Base-by-base conservation (phyloP, 768 basidiomycete species). In the Boletus huronensis region DNA sequence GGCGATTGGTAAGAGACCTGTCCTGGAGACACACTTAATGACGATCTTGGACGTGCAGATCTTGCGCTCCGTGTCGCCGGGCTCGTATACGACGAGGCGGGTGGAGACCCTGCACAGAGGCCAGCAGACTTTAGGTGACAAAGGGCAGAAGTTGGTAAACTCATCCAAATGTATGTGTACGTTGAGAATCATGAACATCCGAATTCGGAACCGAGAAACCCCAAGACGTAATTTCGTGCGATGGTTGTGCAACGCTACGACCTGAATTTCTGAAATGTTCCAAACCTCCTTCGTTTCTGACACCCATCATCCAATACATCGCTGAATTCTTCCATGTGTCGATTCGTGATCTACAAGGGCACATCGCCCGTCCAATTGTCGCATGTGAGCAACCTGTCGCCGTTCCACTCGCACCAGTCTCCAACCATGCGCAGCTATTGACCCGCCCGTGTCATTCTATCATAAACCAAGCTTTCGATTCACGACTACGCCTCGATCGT, bases 401-500 rank as follows among this genome's bases (percentile, higher is more conserved):
- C 34, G 2, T 29, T 34, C 8, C 6, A 14, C 47, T 19, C 9
- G 31, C 19, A 2, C 45, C 21, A 8, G 28, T 50, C 25, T 44
- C 46, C 43, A 44, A 68, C 36, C 19, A 44, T 50, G 23, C 48
- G 31, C 60, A 92, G 82, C 82, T 98, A n/a, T 79, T 98, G 62
- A 98, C 95, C 41, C 81, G 90, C 45, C 96, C 96, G 48, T 87
- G 87, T 56, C 96, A 98, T 74, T 93, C 90, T 3, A 97, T 98
- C 74, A 97, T 95, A 70, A 96, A 96, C 70, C 93, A 97, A 74
- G 93, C 96, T 0, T 95, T 93, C 64, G 96, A 98, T 73, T 95
- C 93, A 21, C 82, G 95, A 8, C 77, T 99, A 31, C 83, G 96
- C 19, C 70, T 93, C 49, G 91, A 93, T 65, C 79, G 75, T 59